Evolutionary conservation across 2,329 filamentous ascomycete genomes (phyloP).

Genomic region (Xylariaceae sp.): DNA sequence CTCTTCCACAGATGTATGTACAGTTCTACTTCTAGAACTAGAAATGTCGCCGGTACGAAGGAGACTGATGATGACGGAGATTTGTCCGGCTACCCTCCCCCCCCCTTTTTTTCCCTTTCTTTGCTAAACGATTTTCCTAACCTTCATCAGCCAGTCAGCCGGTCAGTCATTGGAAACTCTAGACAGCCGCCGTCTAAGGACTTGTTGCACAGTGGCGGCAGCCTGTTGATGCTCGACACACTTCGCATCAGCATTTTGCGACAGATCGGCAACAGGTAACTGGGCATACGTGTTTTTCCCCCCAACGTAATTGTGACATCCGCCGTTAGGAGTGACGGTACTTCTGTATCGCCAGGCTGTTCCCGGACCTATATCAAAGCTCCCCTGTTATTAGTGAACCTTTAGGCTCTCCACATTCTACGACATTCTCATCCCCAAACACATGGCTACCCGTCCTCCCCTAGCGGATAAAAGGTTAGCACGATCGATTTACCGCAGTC

Average conservation of each 20-base stretch:
- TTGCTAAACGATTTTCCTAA: background rate
- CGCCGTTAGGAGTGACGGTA: background rate
- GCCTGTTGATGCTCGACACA: background rate
- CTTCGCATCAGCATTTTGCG: background rate
- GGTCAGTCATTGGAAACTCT: background rate
- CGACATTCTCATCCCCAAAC: constrained; percentile 31
- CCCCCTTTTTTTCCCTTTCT: no score
- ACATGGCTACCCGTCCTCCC: constrained; percentile 35
- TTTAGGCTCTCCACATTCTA: constrained; percentile 26
- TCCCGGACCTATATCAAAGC: constrained; percentile 23
- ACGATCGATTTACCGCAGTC: constrained; percentile 33
- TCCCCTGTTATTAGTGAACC: constrained; percentile 26
- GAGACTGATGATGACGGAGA: background rate
- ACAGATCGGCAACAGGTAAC: background rate
- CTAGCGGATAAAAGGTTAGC: constrained; percentile 36
- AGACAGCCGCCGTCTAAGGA: background rate
- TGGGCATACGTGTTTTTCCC: background rate
- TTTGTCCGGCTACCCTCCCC: background rate
- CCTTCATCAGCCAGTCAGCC: no score
- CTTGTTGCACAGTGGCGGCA: background rate
- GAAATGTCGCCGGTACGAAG: background rate
- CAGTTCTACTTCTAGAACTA: background rate
- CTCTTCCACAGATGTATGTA: background rate
- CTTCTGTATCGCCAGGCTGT: background rate
- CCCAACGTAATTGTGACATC: constrained; percentile 2